Evolutionary conservation across 1,284 basidiomycete genomes (phyloP), one percentile per base, ranked within the genome.

Genomic region (Puccinia brachypodii): DNA sequence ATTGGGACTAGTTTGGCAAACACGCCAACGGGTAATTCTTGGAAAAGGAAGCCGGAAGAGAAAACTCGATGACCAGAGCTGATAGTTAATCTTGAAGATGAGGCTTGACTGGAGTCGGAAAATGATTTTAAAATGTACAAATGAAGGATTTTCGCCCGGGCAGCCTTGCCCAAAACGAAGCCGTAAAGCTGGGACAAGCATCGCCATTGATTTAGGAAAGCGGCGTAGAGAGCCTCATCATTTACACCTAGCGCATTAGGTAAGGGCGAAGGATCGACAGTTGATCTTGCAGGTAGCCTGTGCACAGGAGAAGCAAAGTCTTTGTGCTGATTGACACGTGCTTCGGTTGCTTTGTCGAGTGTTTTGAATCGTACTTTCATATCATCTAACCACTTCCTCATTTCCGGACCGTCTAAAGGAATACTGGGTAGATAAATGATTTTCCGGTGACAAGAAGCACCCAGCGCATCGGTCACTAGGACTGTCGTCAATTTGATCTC

Each of bases 181-280:
- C 92, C 92, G 85, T 92, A 92, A 44, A 89, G 83, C 83, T 94
- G 92, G 7, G 90, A 89, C 22, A 91, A 84, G 0, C 91, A 92
- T 73, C 89, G 90, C 75, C 89, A 89, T 84, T 93, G 79, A 42
- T 68, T 75, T 38, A 56, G 44, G 28, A 81, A 81, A n/a, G 62
- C 71, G 25, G 38, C 62, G 13, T 69, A 58, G 28, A 75, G 62
- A 33, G 60, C 79, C 22, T 81, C 79, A 33, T 81, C 72, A 53
- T 69, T 50, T 11, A 72, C 56, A n/a, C 58, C 53, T 38, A 68
- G 16, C 19, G 31, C 58, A 36, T 60, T 73, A 14, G 78, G 58
- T 16, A 80, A 33, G 19, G 68, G 58, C 25, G 68, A 56, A 44
- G 40, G 56, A 42, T 33, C 47, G 36, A 19, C 14, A 16, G 25